Evolutionary conservation across 148 eudicot genomes (phyloP).

Genomic region (Rheum nobile): DNA sequence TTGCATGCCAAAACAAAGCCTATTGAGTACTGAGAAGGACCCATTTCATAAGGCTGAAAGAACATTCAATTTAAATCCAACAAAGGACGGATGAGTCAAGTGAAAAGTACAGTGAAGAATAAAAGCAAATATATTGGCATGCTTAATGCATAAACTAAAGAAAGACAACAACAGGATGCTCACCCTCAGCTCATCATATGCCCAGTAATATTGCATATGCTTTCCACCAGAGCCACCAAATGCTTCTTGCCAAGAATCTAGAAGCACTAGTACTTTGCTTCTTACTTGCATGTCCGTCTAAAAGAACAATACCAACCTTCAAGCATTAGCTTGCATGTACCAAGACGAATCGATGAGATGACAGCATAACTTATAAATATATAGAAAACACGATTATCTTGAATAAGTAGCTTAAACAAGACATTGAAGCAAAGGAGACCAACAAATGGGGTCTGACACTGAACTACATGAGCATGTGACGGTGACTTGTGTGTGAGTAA

Average conservation of each 20-base stretch:
- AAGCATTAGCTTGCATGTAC: neutral
- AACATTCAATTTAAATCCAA: neutral
- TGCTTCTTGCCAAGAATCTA: slow-evolving; percentile 96
- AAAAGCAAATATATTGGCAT: neutral
- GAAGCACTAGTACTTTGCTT: slow-evolving; percentile 57
- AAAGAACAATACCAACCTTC: slow-evolving; percentile 9
- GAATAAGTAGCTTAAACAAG: neutral
- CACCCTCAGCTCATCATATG: slow-evolving; percentile 87
- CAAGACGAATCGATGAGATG: neutral
- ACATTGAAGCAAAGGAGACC: neutral
- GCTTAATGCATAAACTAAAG: neutral
- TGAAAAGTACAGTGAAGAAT: neutral
- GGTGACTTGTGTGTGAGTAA: neutral
- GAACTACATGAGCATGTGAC: neutral
- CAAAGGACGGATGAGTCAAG: neutral
- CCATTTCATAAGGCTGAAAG: neutral
- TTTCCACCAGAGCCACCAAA: slow-evolving; percentile 88
- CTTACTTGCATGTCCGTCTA: slow-evolving; percentile 81
- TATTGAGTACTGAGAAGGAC: neutral
- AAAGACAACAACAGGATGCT: slow-evolving; percentile 6
- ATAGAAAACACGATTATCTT: neutral
- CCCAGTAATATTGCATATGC: slow-evolving; percentile 82
- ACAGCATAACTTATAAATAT: neutral
- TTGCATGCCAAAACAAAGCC: neutral
- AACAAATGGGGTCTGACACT: neutral